A percentile compares a stretch with the other conserved stretches of the same genome.
phyloP scores from a whole-genome alignment of 805 yeast species.

The Hanseniaspora valbyensis region DNA sequence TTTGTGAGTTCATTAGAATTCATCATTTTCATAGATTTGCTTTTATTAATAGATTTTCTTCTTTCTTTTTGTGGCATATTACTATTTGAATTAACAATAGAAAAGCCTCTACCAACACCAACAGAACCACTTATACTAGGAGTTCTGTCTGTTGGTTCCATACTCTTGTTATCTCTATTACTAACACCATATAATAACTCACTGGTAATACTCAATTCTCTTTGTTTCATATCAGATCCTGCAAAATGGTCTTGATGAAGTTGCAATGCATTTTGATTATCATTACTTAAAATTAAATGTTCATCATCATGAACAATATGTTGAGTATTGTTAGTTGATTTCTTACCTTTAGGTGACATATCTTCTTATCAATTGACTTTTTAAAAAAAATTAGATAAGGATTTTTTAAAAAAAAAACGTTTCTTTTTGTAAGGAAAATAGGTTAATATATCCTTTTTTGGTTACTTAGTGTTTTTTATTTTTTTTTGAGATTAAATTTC shows the following conservation, averaged over 20 bases:
- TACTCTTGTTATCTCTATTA: background rate
- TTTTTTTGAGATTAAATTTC: background rate
- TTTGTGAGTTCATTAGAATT: slow-evolving; percentile 18
- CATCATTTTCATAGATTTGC: slow-evolving; percentile 1
- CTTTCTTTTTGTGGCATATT: background rate
- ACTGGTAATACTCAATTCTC: slow-evolving; percentile 13
- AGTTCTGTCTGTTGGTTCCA: slow-evolving; percentile 10
- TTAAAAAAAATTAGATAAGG: background rate
- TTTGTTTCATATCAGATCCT: slow-evolving; percentile 1
- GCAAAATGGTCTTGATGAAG: background rate
- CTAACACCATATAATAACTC: slow-evolving; percentile 3
- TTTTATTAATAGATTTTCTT: slow-evolving; percentile 8
- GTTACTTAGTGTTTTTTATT: background rate
- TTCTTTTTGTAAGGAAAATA: background rate
- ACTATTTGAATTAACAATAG: background rate
- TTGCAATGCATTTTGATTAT: too few species aligned
- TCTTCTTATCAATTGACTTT: background rate
- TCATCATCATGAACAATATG: background rate
- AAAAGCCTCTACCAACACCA: slow-evolving; percentile 7
- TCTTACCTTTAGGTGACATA: slow-evolving; percentile 3
- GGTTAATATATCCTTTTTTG: background rate
- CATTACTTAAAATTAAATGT: background rate
- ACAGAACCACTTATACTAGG: slow-evolving; percentile 11
- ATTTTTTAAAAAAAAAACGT: background rate
- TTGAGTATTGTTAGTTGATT: background rate